phyloP scores from a whole-genome alignment of 2,329 filamentous ascomycete genomes.

The Hypoxylon rubiginosum region DNA sequence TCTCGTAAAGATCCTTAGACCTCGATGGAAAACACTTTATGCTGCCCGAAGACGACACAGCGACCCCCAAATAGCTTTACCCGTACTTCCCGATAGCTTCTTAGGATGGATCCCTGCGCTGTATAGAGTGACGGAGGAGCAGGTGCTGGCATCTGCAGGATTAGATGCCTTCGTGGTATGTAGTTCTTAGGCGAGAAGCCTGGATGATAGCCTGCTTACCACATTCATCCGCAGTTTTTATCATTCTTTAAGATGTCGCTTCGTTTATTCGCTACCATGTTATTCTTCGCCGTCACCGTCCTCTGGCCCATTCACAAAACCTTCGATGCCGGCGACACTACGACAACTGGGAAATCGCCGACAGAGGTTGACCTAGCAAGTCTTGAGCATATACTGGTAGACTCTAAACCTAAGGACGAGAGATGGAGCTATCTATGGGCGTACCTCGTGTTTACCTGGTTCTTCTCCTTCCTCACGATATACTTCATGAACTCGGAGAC shows the following conservation, averaged over 20 bases:
- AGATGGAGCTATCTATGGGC: constrained; percentile 80
- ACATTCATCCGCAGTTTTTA: constrained; percentile 71
- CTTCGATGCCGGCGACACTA: constrained; percentile 59
- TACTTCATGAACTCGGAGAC: constrained; percentile 89
- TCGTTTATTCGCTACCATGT: constrained; percentile 81
- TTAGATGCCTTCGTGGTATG: constrained; percentile 88
- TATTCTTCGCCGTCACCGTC: constrained; percentile 83
- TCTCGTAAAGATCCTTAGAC: constrained; percentile 78
- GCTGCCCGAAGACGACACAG: constrained; percentile 86
- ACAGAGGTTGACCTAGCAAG: constrained; percentile 17
- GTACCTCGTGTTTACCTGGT: constrained; percentile 93
- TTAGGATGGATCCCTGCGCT: constrained; percentile 94
- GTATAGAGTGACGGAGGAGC: constrained; percentile 87
- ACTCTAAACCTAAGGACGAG: constrained; percentile 41
- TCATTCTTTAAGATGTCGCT: constrained; percentile 97
- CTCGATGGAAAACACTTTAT: constrained; percentile 92
- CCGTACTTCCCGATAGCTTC: constrained; percentile 83
- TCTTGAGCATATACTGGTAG: constrained; percentile 24
- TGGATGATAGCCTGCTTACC: constrained; percentile 24
- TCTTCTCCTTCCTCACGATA: constrained; percentile 86
- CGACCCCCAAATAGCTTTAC: constrained; percentile 71
- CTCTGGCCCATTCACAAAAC: constrained; percentile 88
- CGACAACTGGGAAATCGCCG: constrained; percentile 9
- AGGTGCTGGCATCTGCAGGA: constrained; percentile 89
- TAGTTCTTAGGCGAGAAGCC: constrained; percentile 57